Base-by-base conservation (phyloP, 768 basidiomycete species). In the Ephemerocybe angulata region DNA sequence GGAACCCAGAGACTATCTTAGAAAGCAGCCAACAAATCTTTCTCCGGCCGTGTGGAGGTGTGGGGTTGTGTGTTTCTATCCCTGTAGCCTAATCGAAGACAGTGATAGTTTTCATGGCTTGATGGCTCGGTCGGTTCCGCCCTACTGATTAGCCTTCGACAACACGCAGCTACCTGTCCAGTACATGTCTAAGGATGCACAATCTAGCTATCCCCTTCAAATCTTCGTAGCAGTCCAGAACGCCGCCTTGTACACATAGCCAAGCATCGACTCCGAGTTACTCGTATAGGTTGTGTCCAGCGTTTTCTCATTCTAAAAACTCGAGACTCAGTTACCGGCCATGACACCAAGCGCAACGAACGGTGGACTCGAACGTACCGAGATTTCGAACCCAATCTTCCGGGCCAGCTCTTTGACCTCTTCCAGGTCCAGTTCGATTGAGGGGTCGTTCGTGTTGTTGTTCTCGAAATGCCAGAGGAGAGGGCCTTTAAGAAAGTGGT, bases 391-490 rank as follows among this genome's bases (percentile, higher is more conserved):
- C 0, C 96, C 94, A 11, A 97, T 81, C 44, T 73, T 72, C 22
- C 76, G 76, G 2, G 84, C 87, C 5, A 98, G 77, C 0, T 70
- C 68, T 65, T 93, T 96, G 33, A 97, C 80, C 64, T 98, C 94
- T 55, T 91, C 89, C n/a, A 98, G 71, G 62, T 86, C 87, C 17
- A 98, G 77, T 70, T 98, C 95, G 31, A 98, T 78, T 1, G 90
- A 93, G 0, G 84, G 79, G 59, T 96, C 92, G 58, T 85, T 83
- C 38, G 84, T 82, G 52, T 67, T 77, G 64, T 91, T 93, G 69
- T 96, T 95, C 65, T 98, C 95, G 70, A 86, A 98, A 67, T 98
- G 96, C 95, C 96, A 98, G n/a, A 98, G 72, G 1, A 96, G 72
- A 0, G 96, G 96, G 2, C 95, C 94, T 87, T 35, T 3, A 37